Evolutionary conservation across 208 protist species (phyloP).

Genomic region (Porcisia hertigi): DNA sequence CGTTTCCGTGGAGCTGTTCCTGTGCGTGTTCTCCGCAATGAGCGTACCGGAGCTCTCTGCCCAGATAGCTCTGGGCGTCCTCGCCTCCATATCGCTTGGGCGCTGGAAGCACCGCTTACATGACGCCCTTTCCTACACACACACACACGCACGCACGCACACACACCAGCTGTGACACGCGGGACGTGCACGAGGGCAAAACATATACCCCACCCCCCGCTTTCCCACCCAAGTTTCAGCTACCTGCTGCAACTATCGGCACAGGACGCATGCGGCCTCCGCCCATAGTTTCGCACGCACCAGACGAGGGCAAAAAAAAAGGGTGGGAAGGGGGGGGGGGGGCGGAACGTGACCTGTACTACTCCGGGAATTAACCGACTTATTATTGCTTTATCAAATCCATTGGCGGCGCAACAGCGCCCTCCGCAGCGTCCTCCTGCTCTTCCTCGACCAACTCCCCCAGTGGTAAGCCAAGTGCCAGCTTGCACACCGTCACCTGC

Average conservation of each 20-base stretch:
- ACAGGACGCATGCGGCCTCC: neutral
- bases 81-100: neutral
- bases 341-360: neutral
- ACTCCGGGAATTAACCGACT: neutral
- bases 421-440: constrained; percentile 1
- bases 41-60: neutral
- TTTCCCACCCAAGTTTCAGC: neutral
- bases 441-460: constrained; percentile 17
- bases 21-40: neutral
- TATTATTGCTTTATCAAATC: neutral
- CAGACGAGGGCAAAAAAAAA: neutral
- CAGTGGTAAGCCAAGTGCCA: constrained; percentile 52
- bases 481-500: constrained; percentile 63
- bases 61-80: neutral
- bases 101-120: neutral
- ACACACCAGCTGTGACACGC: no score
- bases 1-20: neutral
- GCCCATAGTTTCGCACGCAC: neutral
- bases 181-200: neutral
- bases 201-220: neutral
- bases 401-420: neutral
- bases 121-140: no score
- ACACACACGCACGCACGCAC: no score
- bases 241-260: neutral
- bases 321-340: neutral